phyloP scores from a whole-genome alignment of 164 flowering plant genomes.

The Tetrastigma voinierianum region DNA sequence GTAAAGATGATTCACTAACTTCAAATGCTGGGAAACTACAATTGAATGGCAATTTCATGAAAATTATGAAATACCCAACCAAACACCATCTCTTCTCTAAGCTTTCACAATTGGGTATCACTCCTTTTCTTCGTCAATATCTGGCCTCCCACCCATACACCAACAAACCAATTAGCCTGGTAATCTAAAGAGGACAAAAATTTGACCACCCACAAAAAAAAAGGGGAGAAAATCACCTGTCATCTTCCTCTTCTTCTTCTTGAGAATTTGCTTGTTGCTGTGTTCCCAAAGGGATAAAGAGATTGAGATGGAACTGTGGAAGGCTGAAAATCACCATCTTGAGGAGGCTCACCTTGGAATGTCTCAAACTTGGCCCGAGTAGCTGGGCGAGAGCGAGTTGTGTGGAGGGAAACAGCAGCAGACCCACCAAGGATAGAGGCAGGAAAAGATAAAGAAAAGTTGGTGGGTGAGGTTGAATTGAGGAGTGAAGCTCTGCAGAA shows the following conservation, averaged over 20 bases:
- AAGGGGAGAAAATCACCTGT: conserved; percentile 34
- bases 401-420: conserved; percentile 25
- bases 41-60: background rate
- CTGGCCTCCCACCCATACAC: background rate
- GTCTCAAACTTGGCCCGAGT: conserved; percentile 75
- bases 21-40: background rate
- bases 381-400: conserved; percentile 20
- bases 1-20: background rate
- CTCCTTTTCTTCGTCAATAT: background rate
- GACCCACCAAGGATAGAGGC: conserved; percentile 16
- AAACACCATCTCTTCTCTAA: background rate
- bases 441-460: conserved; percentile 22
- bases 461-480: conserved; percentile 26
- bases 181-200: background rate
- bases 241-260: conserved; percentile 45
- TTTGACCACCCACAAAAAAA: background rate
- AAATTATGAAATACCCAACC: background rate
- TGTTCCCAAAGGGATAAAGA: conserved; percentile 18
- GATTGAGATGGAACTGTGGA: background rate
- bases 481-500: conserved; percentile 14
- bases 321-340: conserved; percentile 4
- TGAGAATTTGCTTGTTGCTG: conserved; percentile 18
- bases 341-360: conserved; percentile 49
- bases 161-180: no score
- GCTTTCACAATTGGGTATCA: background rate